Conservation (phyloP, 1,284 basidiomycete species). For the Anthracocystis setariae region DNA sequence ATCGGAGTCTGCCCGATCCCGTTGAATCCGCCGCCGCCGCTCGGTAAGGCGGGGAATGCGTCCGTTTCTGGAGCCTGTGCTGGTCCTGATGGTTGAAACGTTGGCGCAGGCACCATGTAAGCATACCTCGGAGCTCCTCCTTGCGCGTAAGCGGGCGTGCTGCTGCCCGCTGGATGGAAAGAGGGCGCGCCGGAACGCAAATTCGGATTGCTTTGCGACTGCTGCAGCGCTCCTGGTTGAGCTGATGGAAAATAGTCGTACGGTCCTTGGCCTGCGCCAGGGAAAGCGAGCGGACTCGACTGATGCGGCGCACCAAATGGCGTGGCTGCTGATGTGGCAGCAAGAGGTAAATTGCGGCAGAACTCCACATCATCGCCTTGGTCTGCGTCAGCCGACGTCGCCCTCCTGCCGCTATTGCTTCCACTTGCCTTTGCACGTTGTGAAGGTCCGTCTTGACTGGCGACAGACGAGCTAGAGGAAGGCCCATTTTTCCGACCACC, state of each 20-base stretch:
- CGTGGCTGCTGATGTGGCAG: neutral
- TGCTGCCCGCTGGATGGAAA: conserved; percentile 37
- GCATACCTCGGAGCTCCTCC: conserved; percentile 25
- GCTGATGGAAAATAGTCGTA: conserved; percentile 23
- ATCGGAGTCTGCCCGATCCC: neutral
- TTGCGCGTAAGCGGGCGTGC: conserved; percentile 18
- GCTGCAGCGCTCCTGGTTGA: conserved; percentile 19
- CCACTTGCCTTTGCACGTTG: conserved; percentile 8
- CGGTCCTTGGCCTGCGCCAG: neutral
- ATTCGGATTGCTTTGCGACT: conserved; percentile 41
- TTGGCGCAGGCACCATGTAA: neutral
- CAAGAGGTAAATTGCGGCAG: conserved; percentile 21
- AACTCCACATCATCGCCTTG: conserved; percentile 37
- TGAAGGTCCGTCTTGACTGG: conserved; percentile 14
- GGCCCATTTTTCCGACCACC: conserved; percentile 10
- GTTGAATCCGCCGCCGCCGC: neutral
- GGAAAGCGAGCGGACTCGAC: conserved; percentile 25
- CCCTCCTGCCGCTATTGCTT: neutral
- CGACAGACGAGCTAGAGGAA: conserved; percentile 17
- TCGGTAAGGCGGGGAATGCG: conserved; percentile 23
- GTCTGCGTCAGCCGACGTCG: conserved; percentile 1
- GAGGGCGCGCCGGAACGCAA: conserved; percentile 32
- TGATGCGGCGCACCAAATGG: conserved; percentile 14
- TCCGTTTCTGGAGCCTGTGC: conserved; percentile 5
- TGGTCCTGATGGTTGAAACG: neutral